Conservation (phyloP, 768 basidiomycete species). For the Collybia sp. region DNA sequence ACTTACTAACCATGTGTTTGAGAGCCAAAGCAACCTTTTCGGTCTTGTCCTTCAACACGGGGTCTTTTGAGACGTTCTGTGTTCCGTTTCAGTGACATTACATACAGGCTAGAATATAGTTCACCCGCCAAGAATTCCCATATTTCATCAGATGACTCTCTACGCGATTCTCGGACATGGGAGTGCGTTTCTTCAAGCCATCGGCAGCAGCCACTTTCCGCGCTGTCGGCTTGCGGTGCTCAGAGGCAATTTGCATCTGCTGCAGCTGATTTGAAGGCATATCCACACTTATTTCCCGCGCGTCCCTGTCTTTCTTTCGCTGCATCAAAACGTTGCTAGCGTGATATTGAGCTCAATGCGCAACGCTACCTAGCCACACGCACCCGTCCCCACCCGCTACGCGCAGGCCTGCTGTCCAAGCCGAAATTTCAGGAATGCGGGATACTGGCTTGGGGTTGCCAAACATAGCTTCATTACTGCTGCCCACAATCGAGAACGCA, state of each 20-base stretch:
- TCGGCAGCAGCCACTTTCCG: neutral
- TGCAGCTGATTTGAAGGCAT: conserved; percentile 2
- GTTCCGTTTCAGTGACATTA: too few species aligned
- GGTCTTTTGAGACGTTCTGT: conserved; percentile 3
- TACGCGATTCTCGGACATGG: neutral
- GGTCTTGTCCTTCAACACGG: conserved; percentile 3
- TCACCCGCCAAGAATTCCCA: conserved; percentile 7
- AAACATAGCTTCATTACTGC: conserved; percentile 39
- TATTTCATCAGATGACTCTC: conserved; percentile 1
- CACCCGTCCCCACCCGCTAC: conserved; percentile 59
- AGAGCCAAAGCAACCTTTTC: conserved; percentile 7
- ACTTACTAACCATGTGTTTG: conserved; percentile 11
- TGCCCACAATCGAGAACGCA: conserved; percentile 35
- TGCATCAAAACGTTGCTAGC: conserved; percentile 13
- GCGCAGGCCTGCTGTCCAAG: conserved; percentile 56
- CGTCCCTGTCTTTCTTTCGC: conserved; percentile 8
- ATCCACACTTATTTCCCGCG: neutral
- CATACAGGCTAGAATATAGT: neutral
- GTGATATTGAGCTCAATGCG: neutral
- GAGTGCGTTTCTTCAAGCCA: neutral
- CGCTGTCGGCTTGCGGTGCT: too few species aligned
- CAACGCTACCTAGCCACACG: conserved; percentile 12
- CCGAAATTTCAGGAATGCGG: conserved; percentile 29
- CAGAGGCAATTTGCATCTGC: neutral
- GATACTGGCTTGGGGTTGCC: conserved; percentile 48